Base-by-base conservation (phyloP, 306 rosid species). In the Malus orientalis region DNA sequence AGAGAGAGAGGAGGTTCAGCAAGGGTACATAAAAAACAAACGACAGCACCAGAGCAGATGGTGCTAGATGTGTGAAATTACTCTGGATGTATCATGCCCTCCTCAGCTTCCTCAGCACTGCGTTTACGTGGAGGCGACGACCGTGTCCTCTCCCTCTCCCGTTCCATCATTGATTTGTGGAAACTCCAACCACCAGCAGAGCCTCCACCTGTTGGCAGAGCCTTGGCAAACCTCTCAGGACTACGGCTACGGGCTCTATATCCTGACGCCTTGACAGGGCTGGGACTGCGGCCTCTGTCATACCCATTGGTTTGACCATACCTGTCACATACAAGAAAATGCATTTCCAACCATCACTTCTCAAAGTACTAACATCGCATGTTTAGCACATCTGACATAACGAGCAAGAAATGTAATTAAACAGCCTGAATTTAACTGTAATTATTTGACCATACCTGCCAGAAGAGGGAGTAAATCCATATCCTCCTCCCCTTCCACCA, bases 121-220 rank as follows among this genome's bases (percentile, higher is more conserved):
- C 19, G 33, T 5, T 15, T 70, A 44, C 84, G 67, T 67, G 78
- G 38, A 25, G 81, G 77, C 22, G 87, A 74, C 19, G 75, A 60
- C 75, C 78, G 70, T 27, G 74, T 73, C 42, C 42, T 38, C 42
- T 38, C 42, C 42, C 42, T 2, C 42, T 33, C 38, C 38, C 38
- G 38, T 30, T 81, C 91, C 96, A 86, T 87, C 93, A 93, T 91
- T 66, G 91, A 75, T 65, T 88, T 74, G 82, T 91, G 98, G 77
- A 93, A 93, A 85, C 98, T 89, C 81, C 64, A 54, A 20, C 30
- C 84, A 22, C 30, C 84, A 6, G 79, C 81, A 14, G 88, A 64
- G 29, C 73, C 58, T 20, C 78, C 89, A 69, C 69, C 66, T 29
- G 81, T 69, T 19, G 85, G 63, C 19, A 47, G 80, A 60, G 83